Base-by-base conservation (phyloP, 23 red algal genomes). In the Gracilariopsis chorda region DNA sequence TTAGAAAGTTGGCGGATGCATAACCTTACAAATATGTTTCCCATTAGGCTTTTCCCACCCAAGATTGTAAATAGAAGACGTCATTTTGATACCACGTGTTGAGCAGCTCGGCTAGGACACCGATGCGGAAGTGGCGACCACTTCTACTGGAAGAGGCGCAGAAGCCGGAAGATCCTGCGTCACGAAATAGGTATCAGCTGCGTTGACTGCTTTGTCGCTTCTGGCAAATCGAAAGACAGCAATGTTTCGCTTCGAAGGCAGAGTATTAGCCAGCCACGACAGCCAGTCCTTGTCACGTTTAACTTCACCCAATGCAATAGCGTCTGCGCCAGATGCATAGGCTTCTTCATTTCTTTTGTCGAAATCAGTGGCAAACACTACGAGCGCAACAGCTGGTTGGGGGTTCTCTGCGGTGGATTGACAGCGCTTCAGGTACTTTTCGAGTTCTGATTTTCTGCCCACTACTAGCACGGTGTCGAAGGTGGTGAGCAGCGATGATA, bases 221-320 rank as follows among this genome's bases (percentile, higher is more conserved):
- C 1, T 17, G 7, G 8, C 75, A 24, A 91, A 72, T 42, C 76
- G 32, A 55, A 91, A 78, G 21, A 91, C 45, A n/a, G 58, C 53
- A 70, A 91, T 57, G 30, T 74, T 82, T 48, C 75, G 67, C 24
- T 12, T 68, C 47, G 75, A 33, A 12, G 75, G 74, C 13, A 58
- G 28, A 63, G 61, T 59, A n/a, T 82, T 75, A 25, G 70, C 88
- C 13, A 91, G 0, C 88, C 88, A 91, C 4, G 88, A 49, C 29
- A 48, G 47, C 88, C 88, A 91, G 27, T 80, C 88, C 9, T 41
- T 51, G 12, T 41, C 48, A 21, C 53, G 23, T 21, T 82, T 58
- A 67, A 29, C 59, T 59, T 82, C 88, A 48, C 75, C 40, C 30
- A 44, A 44, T 56, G 75, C 75, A 10, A 80, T 28, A 29, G 88